Base-by-base conservation (phyloP, 768 basidiomycete species). In the Leccinum obscurum region DNA sequence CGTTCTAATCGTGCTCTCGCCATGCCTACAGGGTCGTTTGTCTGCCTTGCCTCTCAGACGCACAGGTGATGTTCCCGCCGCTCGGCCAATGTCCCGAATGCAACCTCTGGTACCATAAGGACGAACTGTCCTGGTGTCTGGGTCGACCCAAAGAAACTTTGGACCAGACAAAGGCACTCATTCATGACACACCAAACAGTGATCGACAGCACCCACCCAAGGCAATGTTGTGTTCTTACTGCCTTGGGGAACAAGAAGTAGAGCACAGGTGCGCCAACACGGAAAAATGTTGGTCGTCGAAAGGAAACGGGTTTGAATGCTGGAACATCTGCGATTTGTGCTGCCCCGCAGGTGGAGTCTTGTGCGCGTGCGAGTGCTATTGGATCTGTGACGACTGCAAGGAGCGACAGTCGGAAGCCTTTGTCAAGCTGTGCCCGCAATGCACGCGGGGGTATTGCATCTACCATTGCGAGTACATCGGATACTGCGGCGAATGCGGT, bases 371-470 rank as follows among this genome's bases (percentile, higher is more conserved):
- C 62, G 58, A 60, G 44, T 56, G 54, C 24, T 60, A 56, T 51
- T 67, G 70, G 69, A 50, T 63, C 10, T 70, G 70, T 52, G 67
- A 71, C 37, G 65, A 69, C 53, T 70, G 69, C 61, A 58, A 52
- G 53, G 17, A 52, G 3, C 55, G 53, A 30, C 15, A 57, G 7
- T 46, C 22, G 32, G 39, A 51, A 2, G 55, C 55, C 32, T 52
- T 64, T 48, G 56, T 66, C 60, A 60, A 60, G 30, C 20, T 20
- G 1, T 73, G 71, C 10, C 59, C 62, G n/a, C 67, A 30, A 26
- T 71, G 71, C 61, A 57, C 1, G 35, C 53, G 49, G 55, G 51
- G 49, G 50, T 71, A 56, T 46, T 71, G 69, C 57, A 15, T 51
- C 22, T 34, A 62, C 22, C 51, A 50, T 3, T 73, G 70, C 71